Evolutionary conservation across 2,329 filamentous ascomycete genomes (phyloP), one percentile per base, ranked within the genome.

Genomic region (Colletotrichum godetiae): DNA sequence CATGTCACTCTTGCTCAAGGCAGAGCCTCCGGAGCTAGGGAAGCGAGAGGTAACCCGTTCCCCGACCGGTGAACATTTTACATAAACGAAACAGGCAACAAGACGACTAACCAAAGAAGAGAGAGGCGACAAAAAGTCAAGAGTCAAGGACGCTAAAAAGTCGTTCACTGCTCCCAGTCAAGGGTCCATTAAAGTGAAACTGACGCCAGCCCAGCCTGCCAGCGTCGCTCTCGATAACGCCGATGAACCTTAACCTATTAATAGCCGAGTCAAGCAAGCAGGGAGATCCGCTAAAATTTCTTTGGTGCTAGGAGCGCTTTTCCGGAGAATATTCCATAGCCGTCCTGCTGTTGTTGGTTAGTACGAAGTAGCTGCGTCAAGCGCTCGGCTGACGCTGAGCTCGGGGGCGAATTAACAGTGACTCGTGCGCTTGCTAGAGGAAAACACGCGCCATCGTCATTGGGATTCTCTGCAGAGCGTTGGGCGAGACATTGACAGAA

Each of bases 321-420:
- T 56, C 33, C 56, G 31, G 22, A 22, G 37, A 24, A 35, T 27
- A 49, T 1, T 27, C n/a, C 33, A 19, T 29, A 11, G 29, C 37
- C 27, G 27, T 42, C 22, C 15, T 24, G n/a, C n/a, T n/a, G n/a
- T n/a, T n/a, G n/a, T n/a, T n/a, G n/a, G n/a, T n/a, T n/a, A n/a
- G n/a, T n/a, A n/a, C n/a, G n/a, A n/a, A n/a, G n/a, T 8, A 35
- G 13, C 24, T 11, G 10, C 33, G n/a, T 33, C 46, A 22, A 10
- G 66, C 60, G 37, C 53, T 69, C 37, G 67, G 70, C 53, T 61
- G 66, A 70, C 67, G 67, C n/a, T 31, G 55, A 57, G 70, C 60
- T 49, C 24, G 24, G 52, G 42, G 33, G 56, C 55, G 29, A 55
- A 19, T 22, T 12, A 4, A 13, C 52, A 13, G 24, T 15, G 55